Evolutionary conservation across 371 early-diverging fungal species (phyloP).

Genomic region (Umbelopsis sp.): DNA sequence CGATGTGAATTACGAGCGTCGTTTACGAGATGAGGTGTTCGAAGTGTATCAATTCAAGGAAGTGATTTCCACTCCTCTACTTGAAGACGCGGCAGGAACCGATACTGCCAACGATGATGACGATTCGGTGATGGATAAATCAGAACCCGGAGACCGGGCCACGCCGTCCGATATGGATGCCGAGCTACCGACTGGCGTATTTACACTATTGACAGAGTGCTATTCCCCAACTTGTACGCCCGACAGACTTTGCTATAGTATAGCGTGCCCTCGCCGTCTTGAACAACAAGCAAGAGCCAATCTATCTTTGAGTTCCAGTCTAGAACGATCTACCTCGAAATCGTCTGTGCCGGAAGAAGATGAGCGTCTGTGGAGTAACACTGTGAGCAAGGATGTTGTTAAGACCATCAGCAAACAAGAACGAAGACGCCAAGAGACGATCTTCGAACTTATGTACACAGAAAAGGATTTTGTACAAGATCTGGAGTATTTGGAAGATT

Average conservation of each 20-base stretch:
- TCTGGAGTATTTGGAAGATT: conserved; percentile 54
- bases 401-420: conserved; percentile 75
- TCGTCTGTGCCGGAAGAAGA: conserved; percentile 22
- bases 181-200: conserved; percentile 76
- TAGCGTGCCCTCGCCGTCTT: conserved; percentile 78
- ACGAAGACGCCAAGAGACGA: conserved; percentile 89
- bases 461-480: conserved; percentile 93
- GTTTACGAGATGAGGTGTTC: conserved; percentile 76
- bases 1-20: conserved; percentile 85
- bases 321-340: conserved; percentile 8
- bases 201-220: conserved; percentile 85
- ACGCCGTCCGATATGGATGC: conserved; percentile 23
- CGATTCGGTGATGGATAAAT: conserved; percentile 19
- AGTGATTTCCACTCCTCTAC: conserved; percentile 24
- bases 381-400: conserved; percentile 71
- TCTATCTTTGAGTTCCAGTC: conserved; percentile 16
- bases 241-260: conserved; percentile 83
- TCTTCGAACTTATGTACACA: conserved; percentile 91
- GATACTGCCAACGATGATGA: conserved; percentile 22
- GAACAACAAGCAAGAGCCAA: conserved; percentile 46
- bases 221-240: conserved; percentile 89
- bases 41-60: conserved; percentile 81
- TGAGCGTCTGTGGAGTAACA: conserved; percentile 62
- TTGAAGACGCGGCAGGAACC: neutral
- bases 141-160: conserved; percentile 15